phyloP scores from a whole-genome alignment of 164 flowering plant genomes.

The Vitis rotundifolia region DNA sequence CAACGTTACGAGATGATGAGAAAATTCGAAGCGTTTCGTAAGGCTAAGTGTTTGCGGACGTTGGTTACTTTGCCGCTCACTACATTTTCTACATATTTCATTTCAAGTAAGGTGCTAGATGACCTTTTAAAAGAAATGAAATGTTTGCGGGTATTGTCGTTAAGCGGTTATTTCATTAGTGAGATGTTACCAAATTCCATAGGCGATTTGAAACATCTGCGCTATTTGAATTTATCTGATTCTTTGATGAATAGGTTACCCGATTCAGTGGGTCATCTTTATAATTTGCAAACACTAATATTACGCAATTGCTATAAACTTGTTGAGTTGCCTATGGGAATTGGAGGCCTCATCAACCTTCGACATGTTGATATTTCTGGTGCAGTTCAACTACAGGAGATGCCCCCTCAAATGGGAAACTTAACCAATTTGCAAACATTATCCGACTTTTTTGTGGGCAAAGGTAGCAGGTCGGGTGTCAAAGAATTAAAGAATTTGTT shows the following conservation, averaged over 20 bases:
- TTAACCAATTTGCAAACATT: conserved; percentile 13
- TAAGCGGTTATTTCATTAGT: conserved; percentile 4
- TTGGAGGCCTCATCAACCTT: conserved; percentile 4
- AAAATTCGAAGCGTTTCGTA: too few relatives aligned
- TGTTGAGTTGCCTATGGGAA: not conserved
- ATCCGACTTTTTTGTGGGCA: conserved; percentile 5
- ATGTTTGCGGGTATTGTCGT: conserved; percentile 13
- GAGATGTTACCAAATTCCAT: conserved; percentile 13
- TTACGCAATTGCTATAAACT: not conserved
- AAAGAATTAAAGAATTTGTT: conserved; percentile 5
- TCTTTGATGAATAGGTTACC: conserved; percentile 13
- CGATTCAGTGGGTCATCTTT: conserved; percentile 2
- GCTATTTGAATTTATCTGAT: conserved; percentile 16
- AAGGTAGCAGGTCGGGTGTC: not conserved
- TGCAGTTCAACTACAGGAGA: not conserved
- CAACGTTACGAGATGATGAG: not conserved
- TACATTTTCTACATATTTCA: not conserved
- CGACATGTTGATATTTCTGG: conserved; percentile 7
- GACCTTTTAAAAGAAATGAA: not conserved
- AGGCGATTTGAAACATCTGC: conserved; percentile 7
- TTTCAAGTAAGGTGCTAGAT: not conserved
- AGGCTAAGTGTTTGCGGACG: not conserved
- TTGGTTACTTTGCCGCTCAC: not conserved
- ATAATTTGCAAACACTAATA: conserved; percentile 15
- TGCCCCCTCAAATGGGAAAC: conserved; percentile 10